A percentile compares a stretch with the other conserved stretches of the same genome.
Conservation (phyloP, 495 filamentous ascomycete genomes). For the Filosporella fistucella region DNA sequence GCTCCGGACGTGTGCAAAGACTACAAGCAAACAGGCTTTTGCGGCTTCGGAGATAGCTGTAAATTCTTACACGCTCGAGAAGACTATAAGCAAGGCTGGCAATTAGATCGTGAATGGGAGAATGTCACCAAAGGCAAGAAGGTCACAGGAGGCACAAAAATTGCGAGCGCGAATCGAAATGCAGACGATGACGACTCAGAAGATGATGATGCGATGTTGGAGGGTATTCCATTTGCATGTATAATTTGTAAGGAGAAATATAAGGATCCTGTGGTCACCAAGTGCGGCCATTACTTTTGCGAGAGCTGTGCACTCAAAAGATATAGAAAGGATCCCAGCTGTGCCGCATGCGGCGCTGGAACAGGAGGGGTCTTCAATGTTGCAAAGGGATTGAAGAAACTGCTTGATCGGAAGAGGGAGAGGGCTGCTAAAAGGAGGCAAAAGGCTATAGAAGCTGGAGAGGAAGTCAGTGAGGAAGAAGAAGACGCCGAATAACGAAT, state of each 20-base stretch:
- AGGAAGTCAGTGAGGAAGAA: conserved; percentile 64
- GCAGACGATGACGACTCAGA: conserved; percentile 52
- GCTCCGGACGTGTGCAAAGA: conserved; percentile 96
- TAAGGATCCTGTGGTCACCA: conserved; percentile 77
- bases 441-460: conserved; percentile 66
- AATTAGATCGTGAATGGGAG: conserved; percentile 93
- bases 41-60: conserved; percentile 77
- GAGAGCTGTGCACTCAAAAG: conserved; percentile 79
- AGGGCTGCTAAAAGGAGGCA: conserved; percentile 61
- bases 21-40: conserved; percentile 85
- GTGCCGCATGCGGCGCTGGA: conserved; percentile 78
- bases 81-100: conserved; percentile 92
- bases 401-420: conserved; percentile 81
- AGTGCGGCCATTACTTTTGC: conserved; percentile 95
- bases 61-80: conserved; percentile 86
- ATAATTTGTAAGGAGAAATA: conserved; percentile 85
- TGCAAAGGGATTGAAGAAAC: conserved; percentile 74
- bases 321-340: conserved; percentile 73
- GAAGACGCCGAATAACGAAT: conserved; percentile 34
- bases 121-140: conserved; percentile 72
- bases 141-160: conserved; percentile 53
- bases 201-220: conserved; percentile 70
- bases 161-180: conserved; percentile 54
- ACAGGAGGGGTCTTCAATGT: conserved; percentile 88
- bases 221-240: conserved; percentile 93